Conservation (phyloP, 345 rosid species). For the Bruguiera parviflora region DNA sequence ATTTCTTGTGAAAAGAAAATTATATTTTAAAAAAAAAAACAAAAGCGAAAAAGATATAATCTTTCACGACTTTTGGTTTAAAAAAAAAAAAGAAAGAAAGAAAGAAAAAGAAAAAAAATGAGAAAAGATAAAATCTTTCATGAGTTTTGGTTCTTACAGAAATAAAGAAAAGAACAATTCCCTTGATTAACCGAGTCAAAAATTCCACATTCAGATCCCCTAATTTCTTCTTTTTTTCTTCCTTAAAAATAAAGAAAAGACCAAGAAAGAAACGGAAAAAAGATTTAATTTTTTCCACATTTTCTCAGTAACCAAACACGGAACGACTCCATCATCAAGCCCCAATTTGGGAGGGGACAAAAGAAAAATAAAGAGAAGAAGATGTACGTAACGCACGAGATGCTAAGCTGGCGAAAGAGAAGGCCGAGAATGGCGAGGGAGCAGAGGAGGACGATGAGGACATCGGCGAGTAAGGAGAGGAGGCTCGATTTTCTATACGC, state of each 20-base stretch:
- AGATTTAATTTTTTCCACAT: neutral
- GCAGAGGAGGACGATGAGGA: conserved; percentile 90
- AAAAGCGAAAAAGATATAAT: neutral
- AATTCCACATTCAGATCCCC: neutral
- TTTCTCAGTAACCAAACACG: neutral
- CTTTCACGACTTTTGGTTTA: neutral
- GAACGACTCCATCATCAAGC: neutral
- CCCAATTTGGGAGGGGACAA: neutral
- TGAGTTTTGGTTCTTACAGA: neutral
- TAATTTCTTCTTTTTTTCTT: neutral
- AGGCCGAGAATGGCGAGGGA: conserved; percentile 99
- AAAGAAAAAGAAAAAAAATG: neutral
- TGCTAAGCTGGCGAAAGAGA: conserved; percentile 88
- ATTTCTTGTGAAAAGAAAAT: no score
- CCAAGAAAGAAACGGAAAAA: neutral
- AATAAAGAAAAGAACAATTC: no score
- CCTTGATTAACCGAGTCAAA: neutral
- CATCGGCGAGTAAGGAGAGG: conserved; percentile 79
- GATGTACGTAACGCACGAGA: conserved; percentile 46
- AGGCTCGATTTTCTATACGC: conserved; percentile 74
- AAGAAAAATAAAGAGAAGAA: neutral
- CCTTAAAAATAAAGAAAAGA: neutral
- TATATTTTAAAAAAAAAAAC: neutral
- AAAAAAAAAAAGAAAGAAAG: neutral
- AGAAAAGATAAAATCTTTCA: neutral